phyloP scores from a whole-genome alignment of 2,329 filamentous ascomycete genomes.

The Arthroderma sp. region DNA sequence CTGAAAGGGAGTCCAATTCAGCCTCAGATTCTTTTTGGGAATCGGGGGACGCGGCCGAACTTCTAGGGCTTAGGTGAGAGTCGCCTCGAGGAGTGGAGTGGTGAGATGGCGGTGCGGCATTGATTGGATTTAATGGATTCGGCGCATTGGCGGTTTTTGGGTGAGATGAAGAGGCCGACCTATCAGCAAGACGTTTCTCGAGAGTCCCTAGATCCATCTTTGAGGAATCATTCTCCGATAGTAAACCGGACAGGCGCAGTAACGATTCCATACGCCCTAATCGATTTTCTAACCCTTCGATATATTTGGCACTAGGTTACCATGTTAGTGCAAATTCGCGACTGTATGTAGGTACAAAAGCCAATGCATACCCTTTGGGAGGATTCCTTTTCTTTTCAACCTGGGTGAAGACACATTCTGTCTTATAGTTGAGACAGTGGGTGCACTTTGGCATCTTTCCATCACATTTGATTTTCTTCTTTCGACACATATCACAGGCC shows the following conservation, averaged over 20 bases:
- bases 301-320: constrained; percentile 71
- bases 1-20: constrained; percentile 76
- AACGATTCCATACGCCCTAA: constrained; percentile 92
- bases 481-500: constrained; percentile 94
- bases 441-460: constrained; percentile 90
- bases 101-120: constrained; percentile 17
- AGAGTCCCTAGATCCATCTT: constrained; percentile 77
- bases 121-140: constrained; percentile 4
- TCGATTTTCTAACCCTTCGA: constrained; percentile 89
- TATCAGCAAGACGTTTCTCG: constrained; percentile 58
- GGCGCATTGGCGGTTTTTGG: constrained; percentile 3
- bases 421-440: constrained; percentile 96
- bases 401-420: constrained; percentile 91
- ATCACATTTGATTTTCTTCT: constrained; percentile 91
- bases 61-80: constrained; percentile 37
- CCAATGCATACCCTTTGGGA: constrained; percentile 66
- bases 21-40: constrained; percentile 43
- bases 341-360: neutral
- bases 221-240: constrained; percentile 73
- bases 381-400: constrained; percentile 98
- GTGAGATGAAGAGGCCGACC: constrained; percentile 14
- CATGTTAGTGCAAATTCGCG: constrained; percentile 1
- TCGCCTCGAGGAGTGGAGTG: constrained; percentile 35
- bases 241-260: constrained; percentile 68
- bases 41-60: constrained; percentile 35